phyloP scores from a whole-genome alignment of 176 grass and related monocot species.

The Dactylis glomerata region DNA sequence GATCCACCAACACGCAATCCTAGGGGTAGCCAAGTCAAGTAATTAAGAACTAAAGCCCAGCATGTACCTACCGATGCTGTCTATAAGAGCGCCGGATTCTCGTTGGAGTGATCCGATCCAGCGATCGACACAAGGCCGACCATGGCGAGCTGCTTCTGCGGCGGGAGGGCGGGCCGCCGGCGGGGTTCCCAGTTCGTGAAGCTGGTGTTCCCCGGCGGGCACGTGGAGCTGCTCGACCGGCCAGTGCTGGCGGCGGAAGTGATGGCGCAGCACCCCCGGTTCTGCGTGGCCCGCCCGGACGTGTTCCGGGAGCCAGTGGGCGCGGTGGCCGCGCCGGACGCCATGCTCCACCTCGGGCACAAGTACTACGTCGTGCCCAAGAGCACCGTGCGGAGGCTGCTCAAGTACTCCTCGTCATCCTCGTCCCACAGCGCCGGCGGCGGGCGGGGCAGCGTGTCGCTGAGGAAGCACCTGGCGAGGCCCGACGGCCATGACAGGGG shows the following conservation, averaged over 20 bases:
- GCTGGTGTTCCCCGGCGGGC: conserved; percentile 55
- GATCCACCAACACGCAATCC: conserved; percentile 1
- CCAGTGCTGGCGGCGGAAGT: conserved; percentile 45
- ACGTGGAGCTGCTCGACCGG: conserved; percentile 49
- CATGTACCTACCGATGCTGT: background rate
- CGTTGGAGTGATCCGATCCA: background rate
- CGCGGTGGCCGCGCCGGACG: conserved; percentile 38
- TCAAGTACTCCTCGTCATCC: conserved; percentile 15
- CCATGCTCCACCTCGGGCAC: conserved; percentile 31
- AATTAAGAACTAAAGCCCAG: background rate
- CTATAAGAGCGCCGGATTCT: conserved; percentile 9
- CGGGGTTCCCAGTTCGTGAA: conserved; percentile 21
- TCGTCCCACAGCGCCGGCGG: background rate
- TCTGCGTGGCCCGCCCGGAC: conserved; percentile 48
- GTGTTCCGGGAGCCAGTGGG: conserved; percentile 47
- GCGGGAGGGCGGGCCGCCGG: background rate
- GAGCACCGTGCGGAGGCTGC: conserved; percentile 53
- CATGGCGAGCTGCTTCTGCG: conserved; percentile 49
- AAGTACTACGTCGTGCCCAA: conserved; percentile 58
- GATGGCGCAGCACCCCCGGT: conserved; percentile 50
- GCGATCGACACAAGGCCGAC: background rate
- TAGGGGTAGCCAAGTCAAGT: background rate
- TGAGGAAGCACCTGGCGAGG: conserved; percentile 24
- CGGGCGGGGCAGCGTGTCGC: background rate
- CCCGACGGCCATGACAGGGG: conserved; percentile 1